Base-by-base conservation (phyloP, 768 basidiomycete genomes). In the Panellus pusillus region DNA sequence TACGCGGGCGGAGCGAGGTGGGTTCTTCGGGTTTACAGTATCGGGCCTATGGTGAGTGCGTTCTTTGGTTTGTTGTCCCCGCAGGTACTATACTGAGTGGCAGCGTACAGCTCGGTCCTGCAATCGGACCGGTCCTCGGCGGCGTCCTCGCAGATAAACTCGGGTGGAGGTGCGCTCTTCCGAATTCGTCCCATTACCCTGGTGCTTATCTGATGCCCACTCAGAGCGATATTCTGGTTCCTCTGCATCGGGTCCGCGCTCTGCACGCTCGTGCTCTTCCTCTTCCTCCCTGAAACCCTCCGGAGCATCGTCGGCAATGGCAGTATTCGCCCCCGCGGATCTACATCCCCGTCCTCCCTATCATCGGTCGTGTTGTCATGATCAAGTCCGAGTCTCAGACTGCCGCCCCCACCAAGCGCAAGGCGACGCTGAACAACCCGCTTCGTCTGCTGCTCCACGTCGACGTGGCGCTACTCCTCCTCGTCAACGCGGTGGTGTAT, bases 1-100 rank as follows among this genome's bases (percentile, higher is more conserved):
- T 7, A 79, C 79, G 2, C 83, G 80, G 0, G 78, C 80, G 36
- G 90, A 93, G 68, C 74, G 91, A 24, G 92, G 89, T 15, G 79
- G 83, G 12, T 91, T 85, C 67, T 77, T 83, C 51, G 91, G 3
- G 39, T 89, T 9, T 87, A 81, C 66, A 74, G 66, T 27, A 50
- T 87, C 3, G 87, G 87, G 0, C 82, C 86, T 14, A 78, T 83
- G 76, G 85, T 83, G 56, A 38, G 52, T 42, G 24, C 27, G n/a
- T 43, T 11, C 28, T 14, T 49, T 7, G 32, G n/a, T 7, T 35
- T 9, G 8, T 24, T 6, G 24, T 24, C 2, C 3, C 24, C 24
- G 24, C 24, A 24, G 24, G 24, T 2, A 24, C 24, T 24, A 3
- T 24, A 24, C 24, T 24, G 24, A 24, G 24, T 6, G 8, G 32